Evolutionary conservation across 2,329 filamentous ascomycete genomes (phyloP), one percentile per base, ranked within the genome.

Genomic region (Talaromyces verruculosus): DNA sequence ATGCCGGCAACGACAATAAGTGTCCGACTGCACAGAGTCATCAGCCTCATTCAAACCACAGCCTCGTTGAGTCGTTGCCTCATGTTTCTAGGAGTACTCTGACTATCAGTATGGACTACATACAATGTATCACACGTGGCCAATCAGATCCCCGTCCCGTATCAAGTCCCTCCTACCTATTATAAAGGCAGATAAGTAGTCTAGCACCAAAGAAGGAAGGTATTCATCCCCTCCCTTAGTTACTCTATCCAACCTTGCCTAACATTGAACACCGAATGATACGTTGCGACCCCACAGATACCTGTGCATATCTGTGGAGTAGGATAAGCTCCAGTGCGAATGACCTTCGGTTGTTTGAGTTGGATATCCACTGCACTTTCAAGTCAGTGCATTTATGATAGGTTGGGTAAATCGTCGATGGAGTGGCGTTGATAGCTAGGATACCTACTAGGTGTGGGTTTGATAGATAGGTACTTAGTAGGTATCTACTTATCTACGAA

Each of bases 121-220:
- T 19, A 15, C 2, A 8, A 8, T 17, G 7, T 17, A 61, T 61
- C 4, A 25, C 58, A 30, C 17, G 13, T 28, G 45, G 6, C 47
- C 47, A 51, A 51, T 30, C 25, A 28, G 10, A 49, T 4, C n/a
- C 45, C 11, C 28, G 4, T 51, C 6, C 47, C 2, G 25, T 28
- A 30, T 28, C 25, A 17, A 28, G 17, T 51, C 47, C 25, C n/a
- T n/a, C 22, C 22, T 17, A n/a, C 47, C 25, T 30, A 28, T 51
- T 17, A 17, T 17, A 2, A 22, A 28, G 13, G 45, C 19, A 25
- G 45, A 47, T 47, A 25, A 47, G 25, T 17, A 33, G 28, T 51
- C 49, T 53, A 55, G n/a, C 30, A 35, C 51, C n/a, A 13, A 35
- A 55, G 17, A 55, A 55, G 51, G 30, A 55, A 55, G n/a, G 51